Conservation (phyloP, 2,329 filamentous ascomycete species). For the Cytospora mali region DNA sequence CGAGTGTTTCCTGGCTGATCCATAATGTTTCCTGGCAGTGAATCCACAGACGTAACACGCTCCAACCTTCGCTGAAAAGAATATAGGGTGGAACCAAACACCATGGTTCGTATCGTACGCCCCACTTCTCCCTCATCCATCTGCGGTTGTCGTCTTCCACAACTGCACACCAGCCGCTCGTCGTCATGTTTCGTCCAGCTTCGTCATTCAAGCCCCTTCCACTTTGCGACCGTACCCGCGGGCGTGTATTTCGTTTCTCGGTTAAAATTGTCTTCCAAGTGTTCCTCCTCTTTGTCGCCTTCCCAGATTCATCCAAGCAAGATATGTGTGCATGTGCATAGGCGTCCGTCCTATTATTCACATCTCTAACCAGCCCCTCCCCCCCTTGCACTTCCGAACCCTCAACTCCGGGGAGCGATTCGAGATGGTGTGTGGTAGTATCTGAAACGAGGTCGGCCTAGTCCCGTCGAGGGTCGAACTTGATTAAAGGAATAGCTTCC, state of each 20-base stretch:
- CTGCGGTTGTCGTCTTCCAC: neutral
- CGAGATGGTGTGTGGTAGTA: too few relatives aligned
- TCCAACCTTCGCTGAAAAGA: neutral
- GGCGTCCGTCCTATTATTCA: neutral
- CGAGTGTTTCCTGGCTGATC: neutral
- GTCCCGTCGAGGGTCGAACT: neutral
- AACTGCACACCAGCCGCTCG: neutral
- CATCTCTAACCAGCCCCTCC: too few relatives aligned
- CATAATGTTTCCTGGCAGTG: neutral
- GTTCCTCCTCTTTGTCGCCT: neutral
- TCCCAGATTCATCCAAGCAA: neutral
- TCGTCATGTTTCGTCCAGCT: neutral
- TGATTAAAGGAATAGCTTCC: conserved; percentile 61
- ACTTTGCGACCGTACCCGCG: neutral
- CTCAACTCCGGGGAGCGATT: too few relatives aligned
- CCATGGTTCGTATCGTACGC: neutral
- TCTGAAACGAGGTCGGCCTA: neutral
- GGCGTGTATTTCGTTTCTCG: too few relatives aligned
- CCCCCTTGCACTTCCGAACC: neutral
- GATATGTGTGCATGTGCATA: neutral
- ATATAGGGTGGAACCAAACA: neutral
- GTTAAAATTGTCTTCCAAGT: neutral
- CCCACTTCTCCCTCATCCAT: neutral
- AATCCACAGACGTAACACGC: neutral
- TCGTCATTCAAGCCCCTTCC: neutral